phyloP scores from a whole-genome alignment of 208 protist genomes.

The Leishmania major region DNA sequence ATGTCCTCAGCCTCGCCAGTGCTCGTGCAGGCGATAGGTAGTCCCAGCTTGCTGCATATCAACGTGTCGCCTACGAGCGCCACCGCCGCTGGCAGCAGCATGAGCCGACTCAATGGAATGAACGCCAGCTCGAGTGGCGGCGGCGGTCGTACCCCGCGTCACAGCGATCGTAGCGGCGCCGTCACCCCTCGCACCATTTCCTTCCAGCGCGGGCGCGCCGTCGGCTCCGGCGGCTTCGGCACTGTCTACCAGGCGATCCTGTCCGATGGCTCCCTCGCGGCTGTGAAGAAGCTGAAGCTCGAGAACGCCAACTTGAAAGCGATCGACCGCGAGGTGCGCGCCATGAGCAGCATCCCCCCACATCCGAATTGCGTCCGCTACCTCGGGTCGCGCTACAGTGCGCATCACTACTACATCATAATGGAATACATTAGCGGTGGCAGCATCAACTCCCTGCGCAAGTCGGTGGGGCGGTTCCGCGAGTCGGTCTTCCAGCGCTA shows the following conservation, averaged over 20 bases:
- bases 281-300: constrained; percentile 77
- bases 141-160: constrained; percentile 27
- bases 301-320: constrained; percentile 53
- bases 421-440: constrained; percentile 90
- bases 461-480: constrained; percentile 56
- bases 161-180: constrained; percentile 22
- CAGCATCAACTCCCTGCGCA: constrained; percentile 72
- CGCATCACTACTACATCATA: constrained; percentile 78
- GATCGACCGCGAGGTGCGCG: constrained; percentile 72
- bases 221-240: constrained; percentile 79
- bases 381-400: constrained; percentile 65
- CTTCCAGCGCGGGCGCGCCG: constrained; percentile 60
- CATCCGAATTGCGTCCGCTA: constrained; percentile 84
- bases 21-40: constrained; percentile 23
- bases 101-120: constrained; percentile 6
- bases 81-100: not conserved
- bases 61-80: not conserved
- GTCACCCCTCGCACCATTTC: constrained; percentile 36
- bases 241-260: constrained; percentile 77
- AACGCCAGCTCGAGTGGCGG: constrained; percentile 8
- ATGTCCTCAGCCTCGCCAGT: constrained; percentile 20
- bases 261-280: constrained; percentile 62
- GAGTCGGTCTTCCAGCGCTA: constrained; percentile 79
- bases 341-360: constrained; percentile 69
- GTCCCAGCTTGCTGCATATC: constrained; percentile 4